Base-by-base conservation (phyloP, 176 grass and related monocot species). In the Cenchrus fungigraminus region DNA sequence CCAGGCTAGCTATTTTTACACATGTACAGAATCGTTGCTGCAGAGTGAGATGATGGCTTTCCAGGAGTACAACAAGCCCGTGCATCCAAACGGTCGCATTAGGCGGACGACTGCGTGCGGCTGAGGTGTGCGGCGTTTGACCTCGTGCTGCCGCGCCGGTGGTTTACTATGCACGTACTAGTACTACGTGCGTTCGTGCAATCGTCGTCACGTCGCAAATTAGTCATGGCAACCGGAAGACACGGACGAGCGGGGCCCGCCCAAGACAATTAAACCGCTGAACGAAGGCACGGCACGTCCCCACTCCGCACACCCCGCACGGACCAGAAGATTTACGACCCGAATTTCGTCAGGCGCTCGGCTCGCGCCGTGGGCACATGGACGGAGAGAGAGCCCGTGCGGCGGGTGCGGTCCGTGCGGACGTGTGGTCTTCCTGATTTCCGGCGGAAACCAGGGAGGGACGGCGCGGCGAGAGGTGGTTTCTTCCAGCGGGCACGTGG, bases 401-500 rank as follows among this genome's bases (percentile, higher is more conserved):
- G 54, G 54, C 5, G 54, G 54, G 15, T 57, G 54, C 19, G 16
- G 16, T 19, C 52, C 52, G 52, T 40, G 4, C 37, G 37, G 37
- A 40, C 37, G 37, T 4, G 37, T 40, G 52, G 54, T 19, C 54
- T 16, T 19, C 54, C 54, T 56, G 15, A 56, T 56, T 17, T 56
- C 15, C 54, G 16, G 15, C 54, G 54, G 54, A 56, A 11, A 51
- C 11, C 9, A 9, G 49, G 49, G 11, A 56, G 52, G 52, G 1
- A 8, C 7, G 56, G 56, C 56, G 17, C 56, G 56, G 56, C 19
- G 19, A 59, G 56, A 59, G 56, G 56, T 60, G 16, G 14, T 19
- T n/a, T 46, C 45, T 44, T 44, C 1, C 22, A 49, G 32, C 40
- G 15, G 83, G 55, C 84, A 85, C 83, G 43, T 78, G 83, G 74